A percentile compares a stretch with the other conserved stretches of the same genome.
Conservation (phyloP, 306 rosid genomes). For the Citrullus amarus region DNA sequence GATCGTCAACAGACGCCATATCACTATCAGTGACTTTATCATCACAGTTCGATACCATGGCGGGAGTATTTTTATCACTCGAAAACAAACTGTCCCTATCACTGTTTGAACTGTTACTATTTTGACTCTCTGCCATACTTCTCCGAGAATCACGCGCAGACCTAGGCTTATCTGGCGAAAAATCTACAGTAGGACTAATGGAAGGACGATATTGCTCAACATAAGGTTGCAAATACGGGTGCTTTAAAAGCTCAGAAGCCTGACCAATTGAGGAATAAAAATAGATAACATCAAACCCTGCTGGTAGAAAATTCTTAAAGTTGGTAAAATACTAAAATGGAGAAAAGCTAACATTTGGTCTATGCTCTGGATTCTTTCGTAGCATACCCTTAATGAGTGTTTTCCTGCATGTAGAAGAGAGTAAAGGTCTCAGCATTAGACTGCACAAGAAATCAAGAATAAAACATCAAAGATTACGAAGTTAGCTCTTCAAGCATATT, state of each 20-base stretch:
- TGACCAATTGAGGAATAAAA: constrained; percentile 19
- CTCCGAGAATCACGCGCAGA: constrained; percentile 35
- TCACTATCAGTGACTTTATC: constrained; percentile 43
- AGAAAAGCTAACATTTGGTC: constrained; percentile 66
- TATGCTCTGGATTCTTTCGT: constrained; percentile 90
- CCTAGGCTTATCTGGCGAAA: constrained; percentile 53
- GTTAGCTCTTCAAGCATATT: not conserved
- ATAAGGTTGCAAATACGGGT: constrained; percentile 89
- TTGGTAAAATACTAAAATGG: constrained; percentile 8
- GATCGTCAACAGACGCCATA: constrained; percentile 48
- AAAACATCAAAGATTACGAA: not conserved
- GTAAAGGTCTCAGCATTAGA: constrained; percentile 11
- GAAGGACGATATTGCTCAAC: constrained; percentile 71
- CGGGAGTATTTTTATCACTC: constrained; percentile 46
- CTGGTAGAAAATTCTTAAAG: constrained; percentile 10
- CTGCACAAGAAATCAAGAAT: not conserved
- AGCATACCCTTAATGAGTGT: constrained; percentile 94
- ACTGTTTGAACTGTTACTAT: constrained; percentile 70
- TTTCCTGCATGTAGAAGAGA: constrained; percentile 48
- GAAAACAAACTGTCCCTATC: constrained; percentile 77
- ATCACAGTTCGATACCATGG: constrained; percentile 21
- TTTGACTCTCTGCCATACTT: constrained; percentile 84
- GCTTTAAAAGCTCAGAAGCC: constrained; percentile 95
- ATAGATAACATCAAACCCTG: not conserved
- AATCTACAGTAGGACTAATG: constrained; percentile 32